Percentiles rank a stretch among this genome's conserved stretches.
phyloP scores from a whole-genome alignment of 116 monocot species.

The Dioscorea cayenensis region DNA sequence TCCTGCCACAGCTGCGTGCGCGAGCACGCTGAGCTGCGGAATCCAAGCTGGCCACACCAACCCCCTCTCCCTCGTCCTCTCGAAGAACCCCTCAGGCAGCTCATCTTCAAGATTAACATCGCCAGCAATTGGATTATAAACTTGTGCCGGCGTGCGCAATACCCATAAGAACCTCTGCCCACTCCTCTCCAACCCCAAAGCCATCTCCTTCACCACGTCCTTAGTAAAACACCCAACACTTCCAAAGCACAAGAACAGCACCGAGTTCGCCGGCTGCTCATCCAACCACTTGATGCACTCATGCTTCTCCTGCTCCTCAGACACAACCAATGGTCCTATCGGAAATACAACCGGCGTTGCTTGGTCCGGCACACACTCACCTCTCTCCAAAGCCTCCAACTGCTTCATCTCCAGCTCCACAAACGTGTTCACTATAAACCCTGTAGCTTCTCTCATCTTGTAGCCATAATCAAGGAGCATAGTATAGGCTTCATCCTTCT shows the following conservation, averaged over 20 bases:
- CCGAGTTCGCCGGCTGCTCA: constrained; percentile 25
- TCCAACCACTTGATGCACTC: constrained; percentile 22
- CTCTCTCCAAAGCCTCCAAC: too few relatives aligned
- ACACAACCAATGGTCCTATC: too few relatives aligned
- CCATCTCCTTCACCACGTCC: constrained; percentile 16
- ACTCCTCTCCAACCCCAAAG: constrained; percentile 18
- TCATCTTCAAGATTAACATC: constrained; percentile 12
- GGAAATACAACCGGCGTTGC: too few relatives aligned
- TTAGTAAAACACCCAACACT: constrained; percentile 7
- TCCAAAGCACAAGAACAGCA: constrained; percentile 29
- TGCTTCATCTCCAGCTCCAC: too few relatives aligned
- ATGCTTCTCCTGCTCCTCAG: not conserved
- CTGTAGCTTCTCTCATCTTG: too few relatives aligned
- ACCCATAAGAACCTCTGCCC: constrained; percentile 19
- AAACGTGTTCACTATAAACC: too few relatives aligned
- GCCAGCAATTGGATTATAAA: not conserved
- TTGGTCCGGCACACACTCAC: too few relatives aligned
- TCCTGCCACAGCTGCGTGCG: constrained; percentile 20
- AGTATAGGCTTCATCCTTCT: not conserved
- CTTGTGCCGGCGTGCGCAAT: not conserved
- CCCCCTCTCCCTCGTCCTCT: constrained; percentile 15
- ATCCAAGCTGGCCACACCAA: constrained; percentile 17
- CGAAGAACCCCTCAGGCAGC: constrained; percentile 20
- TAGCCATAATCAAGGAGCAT: too few relatives aligned
- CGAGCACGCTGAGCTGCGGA: constrained; percentile 16